Conservation (phyloP, 495 filamentous ascomycete species). For the Oidiodendron maius region DNA sequence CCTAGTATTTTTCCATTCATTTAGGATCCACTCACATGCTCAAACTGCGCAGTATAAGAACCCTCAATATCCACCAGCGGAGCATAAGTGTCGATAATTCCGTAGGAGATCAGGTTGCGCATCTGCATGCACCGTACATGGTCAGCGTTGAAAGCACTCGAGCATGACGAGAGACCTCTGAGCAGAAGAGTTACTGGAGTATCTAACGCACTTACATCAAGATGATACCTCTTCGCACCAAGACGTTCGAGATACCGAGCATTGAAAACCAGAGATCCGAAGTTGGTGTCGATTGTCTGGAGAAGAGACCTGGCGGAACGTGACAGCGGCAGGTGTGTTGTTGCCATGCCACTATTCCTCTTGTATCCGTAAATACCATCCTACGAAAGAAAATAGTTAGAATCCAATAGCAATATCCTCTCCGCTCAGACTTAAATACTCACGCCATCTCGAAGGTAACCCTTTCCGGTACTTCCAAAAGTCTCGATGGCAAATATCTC, state of each 20-base stretch:
- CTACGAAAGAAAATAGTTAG: slow-evolving; percentile 26
- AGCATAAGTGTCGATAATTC: slow-evolving; percentile 88
- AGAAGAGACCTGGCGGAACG: slow-evolving; percentile 80
- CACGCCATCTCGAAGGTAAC: slow-evolving; percentile 71
- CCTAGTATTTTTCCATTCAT: neutral
- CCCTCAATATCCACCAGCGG: slow-evolving; percentile 88
- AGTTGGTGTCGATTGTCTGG: slow-evolving; percentile 88
- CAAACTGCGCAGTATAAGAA: slow-evolving; percentile 91
- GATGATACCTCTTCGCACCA: slow-evolving; percentile 80
- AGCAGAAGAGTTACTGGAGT: neutral
- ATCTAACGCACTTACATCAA: slow-evolving; percentile 53
- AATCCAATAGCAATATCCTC: neutral
- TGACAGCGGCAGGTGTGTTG: slow-evolving; percentile 58
- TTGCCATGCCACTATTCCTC: slow-evolving; percentile 52
- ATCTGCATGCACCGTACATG: slow-evolving; percentile 26
- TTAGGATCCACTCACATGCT: slow-evolving; percentile 64
- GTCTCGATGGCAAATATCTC: slow-evolving; percentile 93
- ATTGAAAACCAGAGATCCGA: slow-evolving; percentile 80
- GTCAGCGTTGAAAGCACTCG: slow-evolving; percentile 12
- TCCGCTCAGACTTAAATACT: neutral
- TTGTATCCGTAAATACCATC: slow-evolving; percentile 74
- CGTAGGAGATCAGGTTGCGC: slow-evolving; percentile 76
- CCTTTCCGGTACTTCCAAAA: slow-evolving; percentile 87
- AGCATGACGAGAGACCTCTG: neutral
- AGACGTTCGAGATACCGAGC: slow-evolving; percentile 79